A percentile compares a stretch with the other conserved stretches of the same genome.
These are phyloP conservation scores for Boletus bicolor DNA, from an alignment of 768 basidiomycete species.

Conservation along the genomic window DNA sequence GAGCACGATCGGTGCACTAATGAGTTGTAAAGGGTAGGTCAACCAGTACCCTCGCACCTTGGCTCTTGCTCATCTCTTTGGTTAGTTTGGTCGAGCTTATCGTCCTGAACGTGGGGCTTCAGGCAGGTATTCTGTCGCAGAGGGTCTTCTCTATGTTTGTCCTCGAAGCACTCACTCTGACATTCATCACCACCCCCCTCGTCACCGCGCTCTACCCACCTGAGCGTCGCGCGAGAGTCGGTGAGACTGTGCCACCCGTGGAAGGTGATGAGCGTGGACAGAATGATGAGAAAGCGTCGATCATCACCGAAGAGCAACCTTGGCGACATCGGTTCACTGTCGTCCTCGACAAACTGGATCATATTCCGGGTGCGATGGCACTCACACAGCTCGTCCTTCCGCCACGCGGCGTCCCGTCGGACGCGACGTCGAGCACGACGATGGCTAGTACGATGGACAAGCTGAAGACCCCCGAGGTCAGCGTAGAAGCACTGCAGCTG, in stretches of 20 bases:
- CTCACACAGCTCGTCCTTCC: conserved; percentile 77
- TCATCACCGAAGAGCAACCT: conserved; percentile 18
- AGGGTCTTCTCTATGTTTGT: conserved; percentile 96
- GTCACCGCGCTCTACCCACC: conserved; percentile 68
- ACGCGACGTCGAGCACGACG: conserved; percentile 12
- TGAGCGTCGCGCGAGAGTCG: conserved; percentile 48
- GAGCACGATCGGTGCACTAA: conserved; percentile 81
- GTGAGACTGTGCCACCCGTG: conserved; percentile 3
- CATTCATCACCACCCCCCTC: conserved; percentile 82
- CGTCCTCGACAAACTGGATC: conserved; percentile 87
- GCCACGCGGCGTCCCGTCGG: conserved; percentile 11
- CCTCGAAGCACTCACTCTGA: conserved; percentile 75
- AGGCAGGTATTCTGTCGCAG: conserved; percentile 70
- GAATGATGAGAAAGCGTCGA: conserved; percentile 3
- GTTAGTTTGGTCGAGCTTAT: conserved; percentile 84
- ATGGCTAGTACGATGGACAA: background rate
- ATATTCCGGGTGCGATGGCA: conserved; percentile 86
- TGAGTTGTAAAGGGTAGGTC: conserved; percentile 90
- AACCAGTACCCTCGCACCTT: background rate
- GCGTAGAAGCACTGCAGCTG: conserved; percentile 76
- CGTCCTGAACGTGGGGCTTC: conserved; percentile 90
- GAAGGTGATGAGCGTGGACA: conserved; percentile 35
- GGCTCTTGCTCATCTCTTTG: conserved; percentile 2
- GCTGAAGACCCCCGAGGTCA: conserved; percentile 30
- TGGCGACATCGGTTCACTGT: conserved; percentile 70